A percentile compares a stretch with the other conserved stretches of the same genome.
Conservation (phyloP, 1,284 basidiomycete genomes). For the Cryptococcus wingfieldii region DNA sequence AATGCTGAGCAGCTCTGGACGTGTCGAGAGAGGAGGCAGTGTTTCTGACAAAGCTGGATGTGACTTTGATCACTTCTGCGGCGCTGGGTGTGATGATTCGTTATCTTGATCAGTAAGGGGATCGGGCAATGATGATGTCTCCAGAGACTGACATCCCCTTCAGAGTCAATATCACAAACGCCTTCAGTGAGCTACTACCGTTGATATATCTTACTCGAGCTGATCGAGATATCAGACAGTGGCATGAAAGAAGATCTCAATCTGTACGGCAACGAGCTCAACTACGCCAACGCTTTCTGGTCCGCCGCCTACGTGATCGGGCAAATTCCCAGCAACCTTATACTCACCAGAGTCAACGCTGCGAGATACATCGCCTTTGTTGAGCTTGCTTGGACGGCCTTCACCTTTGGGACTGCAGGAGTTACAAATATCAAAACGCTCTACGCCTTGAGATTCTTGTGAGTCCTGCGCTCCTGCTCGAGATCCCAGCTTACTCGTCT, state of each 20-base stretch:
- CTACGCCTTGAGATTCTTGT: slow-evolving; percentile 31
- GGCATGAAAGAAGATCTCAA: slow-evolving; percentile 53
- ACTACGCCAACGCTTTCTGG: slow-evolving; percentile 46
- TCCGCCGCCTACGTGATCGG: slow-evolving; percentile 31
- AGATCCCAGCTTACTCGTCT: background rate
- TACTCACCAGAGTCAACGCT: slow-evolving; percentile 26
- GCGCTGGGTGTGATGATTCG: slow-evolving; percentile 31
- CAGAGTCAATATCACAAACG: slow-evolving; percentile 26
- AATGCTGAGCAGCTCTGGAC: slow-evolving; percentile 9
- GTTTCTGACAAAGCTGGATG: slow-evolving; percentile 30
- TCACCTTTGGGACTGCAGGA: slow-evolving; percentile 23
- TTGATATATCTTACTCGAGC: background rate
- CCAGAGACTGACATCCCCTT: background rate
- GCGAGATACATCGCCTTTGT: slow-evolving; percentile 30
- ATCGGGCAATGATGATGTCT: background rate
- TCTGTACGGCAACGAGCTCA: slow-evolving; percentile 63
- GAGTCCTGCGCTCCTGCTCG: background rate
- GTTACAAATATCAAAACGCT: slow-evolving; percentile 21
- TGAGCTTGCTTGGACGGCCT: slow-evolving; percentile 24
- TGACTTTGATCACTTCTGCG: slow-evolving; percentile 27
- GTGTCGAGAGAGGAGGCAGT: slow-evolving; percentile 22
- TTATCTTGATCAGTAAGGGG: slow-evolving; percentile 25
- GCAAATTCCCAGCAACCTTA: slow-evolving; percentile 27
- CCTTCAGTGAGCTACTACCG: slow-evolving; percentile 15
- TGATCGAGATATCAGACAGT: slow-evolving; percentile 33